These are phyloP conservation scores for Ustilago cynodontis DNA, from an alignment of 1,284 basidiomycete species.

Conservation along the genomic window DNA sequence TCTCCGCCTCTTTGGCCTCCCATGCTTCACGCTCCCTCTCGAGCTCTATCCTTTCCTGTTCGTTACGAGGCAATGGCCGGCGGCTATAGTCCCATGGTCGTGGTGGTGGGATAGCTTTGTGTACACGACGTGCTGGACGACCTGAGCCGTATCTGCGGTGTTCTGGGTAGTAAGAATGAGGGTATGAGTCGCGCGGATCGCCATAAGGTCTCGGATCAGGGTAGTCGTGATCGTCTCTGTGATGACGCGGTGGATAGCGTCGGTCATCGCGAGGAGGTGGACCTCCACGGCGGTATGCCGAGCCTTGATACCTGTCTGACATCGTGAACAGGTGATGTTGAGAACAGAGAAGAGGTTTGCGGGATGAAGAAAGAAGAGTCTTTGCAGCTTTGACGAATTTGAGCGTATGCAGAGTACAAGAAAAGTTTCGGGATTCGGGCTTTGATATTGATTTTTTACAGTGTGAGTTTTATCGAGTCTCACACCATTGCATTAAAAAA, in stretches of 20 bases:
- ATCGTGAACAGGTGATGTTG: slow-evolving; percentile 7
- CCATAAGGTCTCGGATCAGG: slow-evolving; percentile 8
- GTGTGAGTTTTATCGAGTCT: neutral
- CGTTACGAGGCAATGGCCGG: slow-evolving; percentile 33
- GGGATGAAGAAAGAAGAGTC: neutral
- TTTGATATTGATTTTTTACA: no score
- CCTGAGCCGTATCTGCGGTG: slow-evolving; percentile 13
- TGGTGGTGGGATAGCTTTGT: slow-evolving; percentile 40
- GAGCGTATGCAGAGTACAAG: neutral
- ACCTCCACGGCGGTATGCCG: slow-evolving; percentile 23
- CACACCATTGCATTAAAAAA: neutral
- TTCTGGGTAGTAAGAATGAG: slow-evolving; percentile 32
- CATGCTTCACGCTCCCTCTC: slow-evolving; percentile 40
- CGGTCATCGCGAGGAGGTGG: slow-evolving; percentile 31
- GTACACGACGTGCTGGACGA: slow-evolving; percentile 22
- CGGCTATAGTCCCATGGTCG: slow-evolving; percentile 47
- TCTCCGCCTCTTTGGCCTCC: slow-evolving; percentile 42
- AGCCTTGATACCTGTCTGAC: slow-evolving; percentile 40
- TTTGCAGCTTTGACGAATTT: slow-evolving; percentile 6
- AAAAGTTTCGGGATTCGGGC: slow-evolving; percentile 20
- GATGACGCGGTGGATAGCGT: slow-evolving; percentile 15
- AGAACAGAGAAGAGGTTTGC: neutral
- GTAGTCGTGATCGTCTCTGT: slow-evolving; percentile 25
- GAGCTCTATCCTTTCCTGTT: slow-evolving; percentile 33
- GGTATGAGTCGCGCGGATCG: slow-evolving; percentile 26